Evolutionary conservation across 169 alveolate genomes (phyloP).

Genomic region (Babesia bovis): DNA sequence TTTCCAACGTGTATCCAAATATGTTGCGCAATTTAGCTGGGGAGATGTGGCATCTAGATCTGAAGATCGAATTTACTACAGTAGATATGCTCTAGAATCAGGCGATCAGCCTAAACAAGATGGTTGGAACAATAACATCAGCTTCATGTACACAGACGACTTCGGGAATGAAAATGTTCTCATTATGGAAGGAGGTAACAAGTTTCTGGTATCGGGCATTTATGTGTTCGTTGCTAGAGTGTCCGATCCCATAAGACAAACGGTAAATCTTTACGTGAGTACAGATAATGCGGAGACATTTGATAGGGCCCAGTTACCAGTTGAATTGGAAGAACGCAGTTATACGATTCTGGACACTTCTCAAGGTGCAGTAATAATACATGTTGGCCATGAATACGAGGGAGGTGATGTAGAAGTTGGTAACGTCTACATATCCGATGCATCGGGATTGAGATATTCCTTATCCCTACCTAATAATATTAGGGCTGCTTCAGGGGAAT

Average conservation of each 20-base stretch:
- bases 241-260: conserved; percentile 81
- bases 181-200: conserved; percentile 90
- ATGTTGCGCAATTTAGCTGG: conserved; percentile 92
- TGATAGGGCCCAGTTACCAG: conserved; percentile 87
- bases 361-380: conserved; percentile 94
- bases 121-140: conserved; percentile 90
- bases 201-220: conserved; percentile 89
- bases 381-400: conserved; percentile 91
- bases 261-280: conserved; percentile 90
- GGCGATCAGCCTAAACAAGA: conserved; percentile 86
- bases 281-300: conserved; percentile 85
- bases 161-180: conserved; percentile 80
- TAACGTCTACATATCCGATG: conserved; percentile 92
- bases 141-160: conserved; percentile 88
- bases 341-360: conserved; percentile 95
- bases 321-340: conserved; percentile 88
- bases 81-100: conserved; percentile 74
- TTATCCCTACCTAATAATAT: conserved; percentile 89
- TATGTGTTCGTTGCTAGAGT: conserved; percentile 92
- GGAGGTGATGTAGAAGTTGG: conserved; percentile 87
- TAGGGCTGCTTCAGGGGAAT: conserved; percentile 88
- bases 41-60: conserved; percentile 79
- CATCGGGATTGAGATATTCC: conserved; percentile 91
- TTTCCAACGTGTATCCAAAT: conserved; percentile 76
- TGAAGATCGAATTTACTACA: conserved; percentile 70